Evolutionary conservation across 2,329 filamentous ascomycete species (phyloP).

Genomic region (Diaporthe nobilis): DNA sequence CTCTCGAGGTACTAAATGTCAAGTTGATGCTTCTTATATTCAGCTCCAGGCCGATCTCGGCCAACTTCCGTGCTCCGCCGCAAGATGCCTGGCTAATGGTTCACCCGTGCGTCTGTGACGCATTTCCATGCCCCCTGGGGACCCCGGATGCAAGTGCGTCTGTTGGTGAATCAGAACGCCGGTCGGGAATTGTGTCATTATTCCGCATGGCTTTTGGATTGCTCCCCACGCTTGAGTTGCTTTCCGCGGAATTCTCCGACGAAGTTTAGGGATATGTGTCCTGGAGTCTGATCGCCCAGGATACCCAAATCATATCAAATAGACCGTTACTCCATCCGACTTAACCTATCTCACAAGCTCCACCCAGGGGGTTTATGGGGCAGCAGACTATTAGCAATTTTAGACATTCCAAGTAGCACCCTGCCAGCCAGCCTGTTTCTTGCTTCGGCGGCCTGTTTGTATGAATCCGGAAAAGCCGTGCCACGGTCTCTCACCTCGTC

Average conservation of each 20-base stretch:
- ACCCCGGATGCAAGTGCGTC: neutral
- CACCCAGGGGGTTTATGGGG: neutral
- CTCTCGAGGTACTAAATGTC: neutral
- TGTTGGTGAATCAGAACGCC: slow-evolving; percentile 1
- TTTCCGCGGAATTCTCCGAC: neutral
- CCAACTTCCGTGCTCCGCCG: slow-evolving; percentile 15
- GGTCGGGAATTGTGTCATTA: neutral
- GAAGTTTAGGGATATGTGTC: neutral
- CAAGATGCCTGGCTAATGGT: slow-evolving; percentile 12
- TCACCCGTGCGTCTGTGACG: slow-evolving; percentile 5
- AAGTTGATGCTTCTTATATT: slow-evolving; percentile 4
- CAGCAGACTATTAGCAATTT: neutral
- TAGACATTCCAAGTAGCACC: neutral
- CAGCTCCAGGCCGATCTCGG: slow-evolving; percentile 9
- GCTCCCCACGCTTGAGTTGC: neutral
- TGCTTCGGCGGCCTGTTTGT: neutral
- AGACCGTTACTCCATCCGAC: neutral
- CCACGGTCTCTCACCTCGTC: too few species aligned
- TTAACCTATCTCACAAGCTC: neutral
- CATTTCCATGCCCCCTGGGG: neutral
- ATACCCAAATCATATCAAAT: neutral
- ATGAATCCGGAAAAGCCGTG: neutral
- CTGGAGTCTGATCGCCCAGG: neutral
- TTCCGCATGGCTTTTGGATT: neutral
- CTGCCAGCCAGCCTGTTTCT: neutral